Evolutionary conservation across 148 eudicot genomes (phyloP).

Genomic region (Rhododendron mucronatum): DNA sequence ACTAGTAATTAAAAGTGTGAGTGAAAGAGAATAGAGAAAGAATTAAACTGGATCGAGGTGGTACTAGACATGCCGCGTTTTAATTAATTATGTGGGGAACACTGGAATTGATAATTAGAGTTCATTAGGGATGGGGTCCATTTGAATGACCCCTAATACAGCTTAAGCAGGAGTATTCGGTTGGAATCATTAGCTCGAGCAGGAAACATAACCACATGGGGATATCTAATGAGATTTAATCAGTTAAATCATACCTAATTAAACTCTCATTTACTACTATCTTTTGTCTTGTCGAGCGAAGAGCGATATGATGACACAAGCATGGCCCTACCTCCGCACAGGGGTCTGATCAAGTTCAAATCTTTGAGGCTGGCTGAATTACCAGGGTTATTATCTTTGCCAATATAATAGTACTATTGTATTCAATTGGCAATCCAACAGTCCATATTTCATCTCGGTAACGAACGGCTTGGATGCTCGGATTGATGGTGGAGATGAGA

Average conservation of each 20-base stretch:
- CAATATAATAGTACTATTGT: no score
- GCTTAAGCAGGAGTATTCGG: conserved; percentile 10
- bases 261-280: conserved; percentile 17
- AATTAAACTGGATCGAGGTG: not conserved
- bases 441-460: no score
- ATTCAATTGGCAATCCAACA: no score
- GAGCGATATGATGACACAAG: conserved; percentile 21
- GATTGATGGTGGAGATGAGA: no score
- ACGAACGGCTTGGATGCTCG: no score
- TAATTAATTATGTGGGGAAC: conserved; percentile 21
- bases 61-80: conserved; percentile 28
- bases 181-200: conserved; percentile 29
- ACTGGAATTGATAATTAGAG: conserved; percentile 20
- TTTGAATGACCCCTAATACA: conserved; percentile 41
- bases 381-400: no score
- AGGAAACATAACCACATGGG: conserved; percentile 79
- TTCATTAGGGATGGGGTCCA: conserved; percentile 17
- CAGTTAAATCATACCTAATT: conserved; percentile 29
- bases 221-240: conserved; percentile 36
- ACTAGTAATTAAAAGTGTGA: not conserved
- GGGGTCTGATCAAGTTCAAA: no score
- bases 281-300: conserved; percentile 35
- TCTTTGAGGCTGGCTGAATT: no score
- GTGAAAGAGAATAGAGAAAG: not conserved
- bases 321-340: conserved; percentile 11